phyloP scores from a whole-genome alignment of 2,329 filamentous ascomycete species.

The Fusarium sp. region DNA sequence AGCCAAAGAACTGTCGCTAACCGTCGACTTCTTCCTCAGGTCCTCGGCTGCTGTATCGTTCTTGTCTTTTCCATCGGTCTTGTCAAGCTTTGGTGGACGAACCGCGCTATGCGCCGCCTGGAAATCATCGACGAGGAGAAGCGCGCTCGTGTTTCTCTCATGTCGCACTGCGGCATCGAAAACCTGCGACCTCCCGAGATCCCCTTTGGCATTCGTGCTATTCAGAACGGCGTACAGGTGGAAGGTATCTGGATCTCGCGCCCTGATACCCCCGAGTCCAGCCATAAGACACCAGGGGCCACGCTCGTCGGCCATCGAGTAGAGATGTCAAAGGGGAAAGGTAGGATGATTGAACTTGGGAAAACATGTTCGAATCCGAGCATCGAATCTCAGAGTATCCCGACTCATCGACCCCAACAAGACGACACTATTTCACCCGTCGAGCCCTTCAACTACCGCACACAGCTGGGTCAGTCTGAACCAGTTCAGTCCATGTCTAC shows the following conservation, averaged over 20 bases:
- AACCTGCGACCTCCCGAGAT: conserved; percentile 62
- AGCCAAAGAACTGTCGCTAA: neutral
- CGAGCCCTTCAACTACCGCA: neutral
- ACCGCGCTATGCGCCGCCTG: conserved; percentile 63
- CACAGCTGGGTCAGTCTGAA: neutral
- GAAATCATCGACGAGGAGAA: conserved; percentile 72
- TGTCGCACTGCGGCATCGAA: conserved; percentile 62
- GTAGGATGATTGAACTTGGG: conserved; percentile 20
- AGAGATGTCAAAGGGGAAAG: conserved; percentile 35
- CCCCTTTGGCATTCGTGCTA: conserved; percentile 84
- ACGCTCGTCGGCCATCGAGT: conserved; percentile 35
- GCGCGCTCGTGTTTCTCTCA: conserved; percentile 59
- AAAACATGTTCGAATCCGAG: conserved; percentile 2
- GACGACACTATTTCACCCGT: conserved; percentile 2
- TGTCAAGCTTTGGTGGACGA: conserved; percentile 70
- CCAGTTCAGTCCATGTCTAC: neutral
- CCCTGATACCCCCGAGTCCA: conserved; percentile 52
- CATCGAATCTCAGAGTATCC: neutral
- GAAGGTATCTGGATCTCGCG: conserved; percentile 82
- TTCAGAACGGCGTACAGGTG: conserved; percentile 82
- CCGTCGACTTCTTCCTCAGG: conserved; percentile 54
- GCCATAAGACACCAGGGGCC: conserved; percentile 37
- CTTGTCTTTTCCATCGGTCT: conserved; percentile 73
- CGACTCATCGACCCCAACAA: conserved; percentile 3
- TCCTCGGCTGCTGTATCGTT: conserved; percentile 74